Base-by-base conservation (phyloP, 2,329 filamentous ascomycete genomes). In the Hawksworthiomyces lignivorus region DNA sequence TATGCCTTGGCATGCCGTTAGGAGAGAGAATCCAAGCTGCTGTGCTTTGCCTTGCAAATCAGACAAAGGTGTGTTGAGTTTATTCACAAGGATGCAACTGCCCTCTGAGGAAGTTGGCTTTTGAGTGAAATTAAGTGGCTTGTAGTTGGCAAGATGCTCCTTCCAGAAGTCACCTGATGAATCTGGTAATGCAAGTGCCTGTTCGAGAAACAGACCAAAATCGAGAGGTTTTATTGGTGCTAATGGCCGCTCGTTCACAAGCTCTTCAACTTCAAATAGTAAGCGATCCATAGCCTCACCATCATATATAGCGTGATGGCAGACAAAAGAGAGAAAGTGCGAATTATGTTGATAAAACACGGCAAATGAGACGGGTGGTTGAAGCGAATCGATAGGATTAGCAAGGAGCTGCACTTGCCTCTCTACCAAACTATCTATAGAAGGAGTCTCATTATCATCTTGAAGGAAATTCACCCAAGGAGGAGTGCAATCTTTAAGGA, bases 271-370 rank as follows among this genome's bases (percentile, higher is more conserved):
- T 53, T 95, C 88, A 0, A 73, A 60, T 19, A 90, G 70, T 0
- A 96, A 65, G 8, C 70, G 68, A 1, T 71, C 65, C 54, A 95
- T 82, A 0, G 87, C 87, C 27, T 83, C 78, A 0, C 84, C 89
- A 60, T 96, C 89, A 52, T 95, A 94, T 1, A 95, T 65, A 2
- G 87, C 85, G 61, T 96, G 89, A 52, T 95, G 88, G 52, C 67
- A 80, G 28, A 68, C 59, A 36, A 72, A 72, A 0, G 66, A 80
- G 2, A 71, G 52, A 32, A 69, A 70, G 0, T 44, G 38, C 0
- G 47, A 54, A 0, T 52, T 55, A 6, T 52, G 52, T 1, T 48
- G 36, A 4, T 59, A 51, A 9, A 77, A 59, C 0, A 68, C 39
- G 0, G 64, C 68, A 37, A 72, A 61, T 5, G 65, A 72, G 10